Conservation (phyloP, 306 rosid genomes). For the Begonia loranthoides region DNA sequence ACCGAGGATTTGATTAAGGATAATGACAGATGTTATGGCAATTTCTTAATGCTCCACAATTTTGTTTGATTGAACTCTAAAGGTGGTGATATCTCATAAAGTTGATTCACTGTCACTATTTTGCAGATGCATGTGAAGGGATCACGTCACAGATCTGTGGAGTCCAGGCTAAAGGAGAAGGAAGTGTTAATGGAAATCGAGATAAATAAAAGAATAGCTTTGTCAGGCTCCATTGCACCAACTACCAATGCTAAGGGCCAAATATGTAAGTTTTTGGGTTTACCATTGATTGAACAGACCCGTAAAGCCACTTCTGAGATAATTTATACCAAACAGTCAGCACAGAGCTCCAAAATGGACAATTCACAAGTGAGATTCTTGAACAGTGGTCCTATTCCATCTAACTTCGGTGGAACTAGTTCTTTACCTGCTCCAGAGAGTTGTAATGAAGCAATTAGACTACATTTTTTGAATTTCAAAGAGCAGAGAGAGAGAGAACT, state of each 20-base stretch:
- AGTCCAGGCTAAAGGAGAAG: conserved; percentile 18
- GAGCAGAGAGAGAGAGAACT: conserved; percentile 27
- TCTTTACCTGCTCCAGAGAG: conserved; percentile 5
- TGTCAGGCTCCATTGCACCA: conserved; percentile 14
- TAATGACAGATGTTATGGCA: too few species aligned
- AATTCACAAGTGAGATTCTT: conserved; percentile 3
- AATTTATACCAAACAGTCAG: conserved; percentile 6
- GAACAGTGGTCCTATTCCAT: conserved; percentile 7
- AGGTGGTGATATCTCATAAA: too few species aligned
- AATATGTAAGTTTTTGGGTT: conserved; percentile 8
- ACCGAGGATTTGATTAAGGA: too few species aligned
- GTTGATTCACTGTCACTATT: too few species aligned
- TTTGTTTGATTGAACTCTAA: too few species aligned
- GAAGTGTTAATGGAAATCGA: conserved; percentile 16
- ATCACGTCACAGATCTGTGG: conserved; percentile 15
- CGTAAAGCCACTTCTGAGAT: conserved; percentile 15
- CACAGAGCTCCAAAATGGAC: conserved; percentile 6
- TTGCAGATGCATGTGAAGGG: conserved; percentile 23
- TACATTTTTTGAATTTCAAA: conserved; percentile 16
- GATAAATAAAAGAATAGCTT: conserved; percentile 14
- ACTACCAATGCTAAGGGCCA: conserved; percentile 12
- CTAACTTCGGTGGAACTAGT: conserved; percentile 1
- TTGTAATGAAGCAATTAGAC: conserved; percentile 6
- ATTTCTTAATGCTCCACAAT: too few species aligned
- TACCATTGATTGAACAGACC: conserved; percentile 16